Evolutionary conservation across 495 filamentous ascomycete genomes (phyloP).

Genomic region (Penicillium argentinense): DNA sequence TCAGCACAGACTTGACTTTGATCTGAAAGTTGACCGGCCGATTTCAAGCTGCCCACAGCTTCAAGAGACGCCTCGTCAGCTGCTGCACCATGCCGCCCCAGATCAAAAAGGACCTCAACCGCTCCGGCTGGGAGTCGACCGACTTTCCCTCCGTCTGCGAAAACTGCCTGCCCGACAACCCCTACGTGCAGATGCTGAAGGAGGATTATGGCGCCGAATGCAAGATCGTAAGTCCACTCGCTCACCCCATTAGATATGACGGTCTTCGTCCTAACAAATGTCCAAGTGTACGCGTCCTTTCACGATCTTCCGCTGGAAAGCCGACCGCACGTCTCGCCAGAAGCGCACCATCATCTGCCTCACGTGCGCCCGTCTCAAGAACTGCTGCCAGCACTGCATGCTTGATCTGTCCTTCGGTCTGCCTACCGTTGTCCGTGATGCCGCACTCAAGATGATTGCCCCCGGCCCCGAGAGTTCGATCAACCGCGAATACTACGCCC

Average conservation of each 20-base stretch:
- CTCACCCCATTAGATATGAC: not conserved
- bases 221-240: conserved; percentile 47
- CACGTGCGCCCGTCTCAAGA: conserved; percentile 92
- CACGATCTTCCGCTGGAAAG: conserved; percentile 94
- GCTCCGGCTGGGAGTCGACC: conserved; percentile 93
- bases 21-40: no score
- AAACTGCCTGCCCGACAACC: conserved; percentile 90
- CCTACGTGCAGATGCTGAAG: conserved; percentile 98
- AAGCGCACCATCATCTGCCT: conserved; percentile 90
- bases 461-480: conserved; percentile 87
- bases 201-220: conserved; percentile 82
- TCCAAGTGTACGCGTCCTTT: conserved; percentile 84
- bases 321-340: conserved; percentile 80
- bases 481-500: conserved; percentile 96
- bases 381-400: conserved; percentile 99
- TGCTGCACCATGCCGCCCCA: conserved; percentile 53
- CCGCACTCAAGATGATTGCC: conserved; percentile 95
- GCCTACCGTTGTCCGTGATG: conserved; percentile 90
- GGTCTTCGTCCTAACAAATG: conserved; percentile 11
- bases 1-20: no score
- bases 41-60: no score
- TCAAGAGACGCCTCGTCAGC: no score
- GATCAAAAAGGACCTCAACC: conserved; percentile 95
- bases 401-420: conserved; percentile 93
- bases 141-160: conserved; percentile 69